Base-by-base conservation (phyloP, 2,329 filamentous ascomycete species). In the Amauroascus verrucosus region DNA sequence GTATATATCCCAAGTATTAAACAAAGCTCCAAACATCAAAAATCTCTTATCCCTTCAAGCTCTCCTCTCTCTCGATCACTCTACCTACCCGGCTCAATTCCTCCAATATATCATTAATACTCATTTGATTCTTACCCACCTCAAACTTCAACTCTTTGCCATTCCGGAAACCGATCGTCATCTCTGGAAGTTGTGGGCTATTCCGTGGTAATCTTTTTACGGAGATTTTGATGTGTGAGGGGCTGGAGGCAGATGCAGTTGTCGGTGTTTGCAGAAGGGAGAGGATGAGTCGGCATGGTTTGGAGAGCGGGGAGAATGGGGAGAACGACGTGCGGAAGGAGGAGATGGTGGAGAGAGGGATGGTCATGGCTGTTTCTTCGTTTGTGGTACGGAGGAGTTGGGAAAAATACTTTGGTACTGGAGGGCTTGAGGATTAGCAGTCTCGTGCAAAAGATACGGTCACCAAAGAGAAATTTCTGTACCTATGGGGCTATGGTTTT, bases 1-100 rank as follows among this genome's bases (percentile, higher is more conserved):
- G 33, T n/a, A 35, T 1, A n/a, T n/a, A 35, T 14, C n/a, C n/a
- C n/a, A n/a, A n/a, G n/a, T n/a, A n/a, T n/a, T n/a, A n/a, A n/a
- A n/a, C n/a, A n/a, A n/a, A n/a, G n/a, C 9, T 35, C 14, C 4
- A 13, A 35, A 30, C 26, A 30, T 30, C 26, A 30, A 30, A 9
- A 30, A 38, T 6, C 9, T 4, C 51, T 64, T 58, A 73, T 49
- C 72, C 78, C 61, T 75, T 71, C 66, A 97, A 73, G 65, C 94
- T 90, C 62, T 89, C 86, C 70, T 88, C 82, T 67, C 95, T 84
- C 63, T 88, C 83, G 65, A 97, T 72, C 61, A 77, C 75, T 60
- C 93, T 80, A 48, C 89, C 95, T 73, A 97, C 88, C 63, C 93
- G 79, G 68, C 96, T 86, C 43, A 95, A 83, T 70, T 97, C 89